Percentiles rank a stretch among this genome's conserved stretches.
phyloP scores from a whole-genome alignment of 1,284 basidiomycete species.

The Filobasidium uniguttulatum region DNA sequence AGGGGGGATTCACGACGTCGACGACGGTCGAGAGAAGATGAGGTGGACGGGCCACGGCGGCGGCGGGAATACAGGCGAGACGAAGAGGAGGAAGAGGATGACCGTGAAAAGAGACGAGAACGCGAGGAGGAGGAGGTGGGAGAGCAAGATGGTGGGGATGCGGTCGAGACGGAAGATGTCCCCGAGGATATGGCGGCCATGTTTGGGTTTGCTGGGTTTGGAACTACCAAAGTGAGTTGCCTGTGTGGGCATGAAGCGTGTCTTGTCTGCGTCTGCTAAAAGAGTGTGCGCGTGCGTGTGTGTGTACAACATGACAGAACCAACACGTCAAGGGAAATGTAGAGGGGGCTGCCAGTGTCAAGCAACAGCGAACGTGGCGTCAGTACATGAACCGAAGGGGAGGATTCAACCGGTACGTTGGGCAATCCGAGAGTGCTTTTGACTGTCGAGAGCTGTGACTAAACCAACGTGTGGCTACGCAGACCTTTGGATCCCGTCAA shows the following conservation, averaged over 20 bases:
- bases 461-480: neutral
- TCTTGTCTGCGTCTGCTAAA: too few relatives aligned
- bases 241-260: too few relatives aligned
- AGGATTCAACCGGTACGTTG: constrained; percentile 68
- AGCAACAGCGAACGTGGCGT: constrained; percentile 85
- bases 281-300: too few relatives aligned
- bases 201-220: constrained; percentile 85
- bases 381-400: constrained; percentile 62
- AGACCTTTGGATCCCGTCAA: constrained; percentile 16
- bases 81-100: constrained; percentile 16
- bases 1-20: neutral
- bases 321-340: constrained; percentile 38
- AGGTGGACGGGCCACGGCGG: neutral
- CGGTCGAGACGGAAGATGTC: too few relatives aligned
- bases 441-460: neutral
- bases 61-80: neutral
- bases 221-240: constrained; percentile 63
- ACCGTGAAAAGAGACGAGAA: constrained; percentile 36
- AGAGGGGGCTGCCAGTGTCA: constrained; percentile 52
- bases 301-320: neutral
- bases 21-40: constrained; percentile 7
- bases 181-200: constrained; percentile 84
- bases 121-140: constrained; percentile 54
- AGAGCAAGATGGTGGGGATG: constrained; percentile 48
- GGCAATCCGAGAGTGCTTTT: neutral